These are phyloP conservation scores for Thalassiosira pacifica DNA, from an alignment of 352 stramenopile genomes.

Conservation along the genomic window DNA sequence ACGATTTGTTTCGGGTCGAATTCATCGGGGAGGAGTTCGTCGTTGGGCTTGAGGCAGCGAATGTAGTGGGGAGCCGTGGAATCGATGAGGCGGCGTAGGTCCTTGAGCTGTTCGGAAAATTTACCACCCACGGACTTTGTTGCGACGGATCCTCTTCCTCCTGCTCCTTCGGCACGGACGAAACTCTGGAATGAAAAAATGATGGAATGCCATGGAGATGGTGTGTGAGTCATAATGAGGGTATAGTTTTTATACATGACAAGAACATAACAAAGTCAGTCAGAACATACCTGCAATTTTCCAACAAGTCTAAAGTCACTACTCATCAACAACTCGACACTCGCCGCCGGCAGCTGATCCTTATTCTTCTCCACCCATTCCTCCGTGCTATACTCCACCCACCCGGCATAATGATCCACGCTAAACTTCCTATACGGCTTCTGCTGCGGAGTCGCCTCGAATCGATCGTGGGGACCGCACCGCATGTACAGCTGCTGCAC, in stretches of 20 bases:
- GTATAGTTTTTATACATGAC: too few species aligned
- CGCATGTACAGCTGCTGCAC: slow-evolving; percentile 67
- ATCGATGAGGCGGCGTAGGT: slow-evolving; percentile 91
- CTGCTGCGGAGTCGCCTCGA: slow-evolving; percentile 54
- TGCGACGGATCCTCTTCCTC: slow-evolving; percentile 4
- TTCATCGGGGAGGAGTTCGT: slow-evolving; percentile 86
- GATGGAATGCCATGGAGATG: neutral
- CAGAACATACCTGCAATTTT: slow-evolving; percentile 23
- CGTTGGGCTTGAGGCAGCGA: slow-evolving; percentile 95
- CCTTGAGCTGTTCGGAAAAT: slow-evolving; percentile 92
- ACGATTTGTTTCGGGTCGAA: slow-evolving; percentile 91
- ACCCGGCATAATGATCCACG: slow-evolving; percentile 92
- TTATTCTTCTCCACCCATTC: slow-evolving; percentile 98
- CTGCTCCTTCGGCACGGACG: neutral
- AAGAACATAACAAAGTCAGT: too few species aligned
- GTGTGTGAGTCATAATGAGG: too few species aligned
- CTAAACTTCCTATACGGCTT: slow-evolving; percentile 59
- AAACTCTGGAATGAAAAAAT: slow-evolving; percentile 3
- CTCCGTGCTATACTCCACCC: slow-evolving; percentile 93
- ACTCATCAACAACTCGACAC: slow-evolving; percentile 43
- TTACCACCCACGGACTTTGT: slow-evolving; percentile 69
- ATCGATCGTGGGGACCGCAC: slow-evolving; percentile 56
- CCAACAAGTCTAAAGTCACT: slow-evolving; percentile 13
- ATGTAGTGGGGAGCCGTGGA: slow-evolving; percentile 93
- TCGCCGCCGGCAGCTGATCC: slow-evolving; percentile 82